phyloP scores from a whole-genome alignment of 2,329 filamentous ascomycete species.

The Neofusicoccum laricinum region DNA sequence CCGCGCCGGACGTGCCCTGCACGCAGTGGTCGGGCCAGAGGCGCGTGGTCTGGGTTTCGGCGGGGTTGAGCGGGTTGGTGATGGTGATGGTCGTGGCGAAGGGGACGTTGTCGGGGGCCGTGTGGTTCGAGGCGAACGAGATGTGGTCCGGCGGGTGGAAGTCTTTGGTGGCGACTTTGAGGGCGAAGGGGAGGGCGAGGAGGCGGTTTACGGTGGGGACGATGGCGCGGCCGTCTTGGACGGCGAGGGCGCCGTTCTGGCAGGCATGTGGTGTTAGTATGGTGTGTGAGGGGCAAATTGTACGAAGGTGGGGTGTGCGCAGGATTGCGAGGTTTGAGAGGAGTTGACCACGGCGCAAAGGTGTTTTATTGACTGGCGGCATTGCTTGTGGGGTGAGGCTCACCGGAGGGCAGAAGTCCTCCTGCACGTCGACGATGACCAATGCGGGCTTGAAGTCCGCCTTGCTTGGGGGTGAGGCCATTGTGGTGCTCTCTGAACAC shows the following conservation, averaged over 20 bases:
- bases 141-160: slow-evolving; percentile 81
- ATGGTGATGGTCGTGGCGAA: slow-evolving; percentile 66
- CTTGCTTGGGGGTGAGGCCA: neutral
- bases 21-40: slow-evolving; percentile 94
- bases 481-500: slow-evolving; percentile 4
- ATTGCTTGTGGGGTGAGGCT: slow-evolving; percentile 32
- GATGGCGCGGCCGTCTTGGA: slow-evolving; percentile 70
- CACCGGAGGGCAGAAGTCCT: slow-evolving; percentile 92
- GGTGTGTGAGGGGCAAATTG: neutral
- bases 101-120: slow-evolving; percentile 58
- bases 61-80: slow-evolving; percentile 61
- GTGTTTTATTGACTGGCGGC: neutral
- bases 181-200: slow-evolving; percentile 65
- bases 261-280: slow-evolving; percentile 14
- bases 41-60: slow-evolving; percentile 62
- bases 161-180: slow-evolving; percentile 87
- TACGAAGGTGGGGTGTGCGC: neutral
- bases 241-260: slow-evolving; percentile 80
- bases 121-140: slow-evolving; percentile 84
- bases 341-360: neutral
- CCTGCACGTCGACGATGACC: slow-evolving; percentile 83
- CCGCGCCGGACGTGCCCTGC: slow-evolving; percentile 67
- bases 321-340: neutral
- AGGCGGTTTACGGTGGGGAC: slow-evolving; percentile 71
- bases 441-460: slow-evolving; percentile 52